Conservation (phyloP, 2,329 filamentous ascomycete species). For the Chaetothyriales sp. region DNA sequence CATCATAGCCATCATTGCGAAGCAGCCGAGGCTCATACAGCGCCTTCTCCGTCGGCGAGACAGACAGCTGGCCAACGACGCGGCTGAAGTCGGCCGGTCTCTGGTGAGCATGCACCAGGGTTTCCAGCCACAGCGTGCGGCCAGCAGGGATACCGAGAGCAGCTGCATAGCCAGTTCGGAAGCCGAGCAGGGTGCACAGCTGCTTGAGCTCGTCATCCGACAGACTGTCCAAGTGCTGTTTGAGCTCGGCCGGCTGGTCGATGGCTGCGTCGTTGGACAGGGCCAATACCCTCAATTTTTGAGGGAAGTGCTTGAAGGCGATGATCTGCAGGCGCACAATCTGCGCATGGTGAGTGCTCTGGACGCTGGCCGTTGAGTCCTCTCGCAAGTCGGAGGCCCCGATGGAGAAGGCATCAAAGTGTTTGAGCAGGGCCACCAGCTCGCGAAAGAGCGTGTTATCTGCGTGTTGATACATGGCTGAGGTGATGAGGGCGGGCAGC, state of each 20-base stretch:
- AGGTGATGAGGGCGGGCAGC: slow-evolving; percentile 60
- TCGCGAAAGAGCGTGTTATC: slow-evolving; percentile 66
- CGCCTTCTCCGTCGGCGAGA: slow-evolving; percentile 67
- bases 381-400: slow-evolving; percentile 80
- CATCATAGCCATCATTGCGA: slow-evolving; percentile 74
- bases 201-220: slow-evolving; percentile 58
- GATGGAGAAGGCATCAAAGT: slow-evolving; percentile 78
- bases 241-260: slow-evolving; percentile 62
- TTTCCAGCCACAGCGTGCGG: slow-evolving; percentile 41
- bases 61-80: slow-evolving; percentile 49
- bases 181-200: slow-evolving; percentile 55
- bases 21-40: slow-evolving; percentile 68
- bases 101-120: slow-evolving; percentile 61
- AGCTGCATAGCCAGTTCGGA: slow-evolving; percentile 69
- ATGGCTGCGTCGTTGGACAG: slow-evolving; percentile 86
- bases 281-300: slow-evolving; percentile 79
- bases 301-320: slow-evolving; percentile 66
- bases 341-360: slow-evolving; percentile 61
- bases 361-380: slow-evolving; percentile 54
- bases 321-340: slow-evolving; percentile 68
- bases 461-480: slow-evolving; percentile 60
- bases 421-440: slow-evolving; percentile 61
- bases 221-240: slow-evolving; percentile 56
- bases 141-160: slow-evolving; percentile 50
- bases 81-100: slow-evolving; percentile 72